Evolutionary conservation across 2,329 filamentous ascomycete genomes (phyloP).

Genomic region (Nemania serpens): DNA sequence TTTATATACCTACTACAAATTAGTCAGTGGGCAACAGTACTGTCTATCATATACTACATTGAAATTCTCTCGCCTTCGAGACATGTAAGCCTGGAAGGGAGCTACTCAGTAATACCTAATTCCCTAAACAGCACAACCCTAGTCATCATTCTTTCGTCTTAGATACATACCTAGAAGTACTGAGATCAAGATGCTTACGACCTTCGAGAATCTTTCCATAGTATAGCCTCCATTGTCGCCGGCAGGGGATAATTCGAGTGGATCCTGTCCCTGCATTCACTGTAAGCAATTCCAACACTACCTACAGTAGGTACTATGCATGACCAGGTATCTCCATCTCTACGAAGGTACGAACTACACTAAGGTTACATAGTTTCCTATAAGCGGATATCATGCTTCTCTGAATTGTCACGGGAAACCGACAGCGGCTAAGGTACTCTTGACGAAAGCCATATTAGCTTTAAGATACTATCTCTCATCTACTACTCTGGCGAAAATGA

Average conservation of each 20-base stretch:
- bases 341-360: background rate
- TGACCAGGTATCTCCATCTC: background rate
- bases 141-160: conserved; percentile 1
- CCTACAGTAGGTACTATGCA: conserved; percentile 9
- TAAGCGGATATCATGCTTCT: background rate
- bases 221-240: conserved; percentile 5
- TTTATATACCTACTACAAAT: background rate
- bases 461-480: background rate
- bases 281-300: conserved; percentile 1
- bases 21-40: background rate
- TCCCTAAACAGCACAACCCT: background rate
- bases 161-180: background rate
- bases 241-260: conserved; percentile 13
- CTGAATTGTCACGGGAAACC: background rate
- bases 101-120: background rate
- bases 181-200: background rate
- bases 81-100: background rate
- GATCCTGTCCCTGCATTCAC: conserved; percentile 23
- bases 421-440: background rate
- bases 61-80: background rate
- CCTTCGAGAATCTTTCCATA: conserved; percentile 24
- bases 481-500: background rate
- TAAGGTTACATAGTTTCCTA: background rate
- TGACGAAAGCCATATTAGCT: background rate
- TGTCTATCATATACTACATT: conserved; percentile 2